Conservation (phyloP, 116 monocot species). For the Papilionanthe hybrid region DNA sequence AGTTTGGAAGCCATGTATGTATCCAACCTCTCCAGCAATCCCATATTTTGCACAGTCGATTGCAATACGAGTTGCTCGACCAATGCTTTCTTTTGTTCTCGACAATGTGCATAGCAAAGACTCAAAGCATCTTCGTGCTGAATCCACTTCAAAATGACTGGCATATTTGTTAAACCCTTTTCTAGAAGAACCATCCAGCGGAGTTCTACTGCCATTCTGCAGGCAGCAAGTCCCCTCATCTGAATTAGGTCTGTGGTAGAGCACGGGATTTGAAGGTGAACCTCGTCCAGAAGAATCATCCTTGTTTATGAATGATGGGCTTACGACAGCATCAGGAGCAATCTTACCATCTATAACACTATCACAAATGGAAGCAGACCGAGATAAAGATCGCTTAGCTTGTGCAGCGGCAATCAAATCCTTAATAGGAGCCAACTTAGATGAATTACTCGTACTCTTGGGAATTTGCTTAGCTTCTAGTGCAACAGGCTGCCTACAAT, state of each 20-base stretch:
- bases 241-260: conserved; percentile 21
- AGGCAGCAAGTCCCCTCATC: conserved; percentile 36
- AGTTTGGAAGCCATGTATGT: background rate
- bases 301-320: conserved; percentile 23
- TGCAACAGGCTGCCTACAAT: conserved; percentile 32
- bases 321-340: conserved; percentile 26
- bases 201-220: conserved; percentile 36
- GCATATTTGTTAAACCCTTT: conserved; percentile 28
- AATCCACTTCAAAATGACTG: conserved; percentile 45
- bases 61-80: conserved; percentile 81
- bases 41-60: conserved; percentile 85
- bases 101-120: conserved; percentile 60
- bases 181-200: conserved; percentile 15
- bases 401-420: conserved; percentile 79
- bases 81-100: conserved; percentile 92
- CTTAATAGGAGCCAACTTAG: conserved; percentile 62
- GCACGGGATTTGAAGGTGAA: conserved; percentile 29
- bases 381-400: conserved; percentile 52
- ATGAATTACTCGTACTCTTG: conserved; percentile 41
- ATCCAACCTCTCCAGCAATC: conserved; percentile 78
- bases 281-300: conserved; percentile 37
- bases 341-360: conserved; percentile 30
- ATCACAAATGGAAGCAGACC: conserved; percentile 48
- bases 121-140: conserved; percentile 69
- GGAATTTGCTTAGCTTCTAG: conserved; percentile 22